Base-by-base conservation (phyloP, 352 stramenopile genomes). In the Globisporangium apiculatum region DNA sequence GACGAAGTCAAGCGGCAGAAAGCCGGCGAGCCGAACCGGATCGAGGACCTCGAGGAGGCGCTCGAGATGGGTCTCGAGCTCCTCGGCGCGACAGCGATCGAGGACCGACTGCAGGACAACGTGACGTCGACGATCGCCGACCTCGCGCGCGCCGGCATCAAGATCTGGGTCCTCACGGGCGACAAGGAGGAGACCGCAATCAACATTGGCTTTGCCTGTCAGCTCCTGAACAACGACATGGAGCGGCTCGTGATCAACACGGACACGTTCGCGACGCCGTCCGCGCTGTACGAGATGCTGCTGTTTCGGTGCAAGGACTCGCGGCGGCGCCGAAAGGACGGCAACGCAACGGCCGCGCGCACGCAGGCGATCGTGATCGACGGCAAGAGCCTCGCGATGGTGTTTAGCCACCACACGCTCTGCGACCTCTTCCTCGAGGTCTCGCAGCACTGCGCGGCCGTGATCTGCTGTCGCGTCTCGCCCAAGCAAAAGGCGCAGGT, bases 141-240 rank as follows among this genome's bases (percentile, higher is more conserved):
- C 48, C 53, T 95, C 15, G 72, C 84, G 36, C 71, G 68, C 0
- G 85, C 85, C 15, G 80, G 84, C 4, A 82, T 95, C 58, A 93
- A 94, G 66, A 86, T 95, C 45, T 94, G 82, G 85, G 79, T 95
- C 18, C 68, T 95, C 12, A 95, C 85, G 17, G 85, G 85, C 10
- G 85, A 95, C 67, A 98, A 98, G 69, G 87, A 98, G 63, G 93
- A 98, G 63, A 98, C 95, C 0, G 94, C 95, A n/a, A 97, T 98
- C 66, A 98, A 98, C 67, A 98, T 98, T 65, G 91, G 85, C n/a
- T 97, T 91, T 73, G 84, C 84, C 0, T 99, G 96, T 51, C 93
- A 97, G 61, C 82, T 99, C 31, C 83, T 99, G 14, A 96, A 90
- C 55, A 94, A 96, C 43, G 94, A 97, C 66, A 98, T 98, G 95